Base-by-base conservation (phyloP, 108 stramenopile species). In the Chaetoceros tenuissimus region DNA sequence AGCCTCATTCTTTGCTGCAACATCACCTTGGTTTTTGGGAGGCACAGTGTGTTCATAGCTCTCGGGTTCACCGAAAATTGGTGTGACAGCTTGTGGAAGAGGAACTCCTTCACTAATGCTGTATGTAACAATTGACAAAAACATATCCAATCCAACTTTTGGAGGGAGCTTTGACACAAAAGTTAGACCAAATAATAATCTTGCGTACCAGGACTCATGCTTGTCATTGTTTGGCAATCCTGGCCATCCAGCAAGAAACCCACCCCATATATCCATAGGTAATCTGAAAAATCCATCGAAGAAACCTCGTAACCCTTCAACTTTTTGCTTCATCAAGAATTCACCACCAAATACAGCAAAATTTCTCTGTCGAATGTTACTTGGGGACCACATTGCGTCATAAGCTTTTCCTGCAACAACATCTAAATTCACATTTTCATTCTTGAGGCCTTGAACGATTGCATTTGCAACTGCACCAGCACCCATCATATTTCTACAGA, bases 321-420 rank as follows among this genome's bases (percentile, higher is more conserved):
- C 89, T 51, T 91, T 74, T 67, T 94, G 94, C 45, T 79, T 84
- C 96, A 97, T 97, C 26, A 97, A 72, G 59, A 94, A 97, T 60
- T 97, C 96, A 26, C 96, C 96, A 19, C 96, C 96, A 69, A 92
- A 97, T 20, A 88, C 85, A 28, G 90, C 93, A 74, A 97, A 97
- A 66, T 97, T 95, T 21, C 96, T 68, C 58, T 95, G 88, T 31
- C 78, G 72, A 53, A 87, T 85, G 46, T 81, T 85, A 31, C 61
- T 69, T 17, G 89, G 82, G 16, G 87, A 78, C 97, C 97, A 98
- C 23, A 98, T 50, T 18, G 89, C 80, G 64, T 92, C 71, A 75
- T 96, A 94, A 17, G 92, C 85, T 19, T 84, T 49, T 43, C 85
- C 81, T 18, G 94, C 89, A 3, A 87, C 89, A 18, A 69, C 63